Evolutionary conservation across 345 rosid species (phyloP).

Genomic region (Pugionium dolabratum): DNA sequence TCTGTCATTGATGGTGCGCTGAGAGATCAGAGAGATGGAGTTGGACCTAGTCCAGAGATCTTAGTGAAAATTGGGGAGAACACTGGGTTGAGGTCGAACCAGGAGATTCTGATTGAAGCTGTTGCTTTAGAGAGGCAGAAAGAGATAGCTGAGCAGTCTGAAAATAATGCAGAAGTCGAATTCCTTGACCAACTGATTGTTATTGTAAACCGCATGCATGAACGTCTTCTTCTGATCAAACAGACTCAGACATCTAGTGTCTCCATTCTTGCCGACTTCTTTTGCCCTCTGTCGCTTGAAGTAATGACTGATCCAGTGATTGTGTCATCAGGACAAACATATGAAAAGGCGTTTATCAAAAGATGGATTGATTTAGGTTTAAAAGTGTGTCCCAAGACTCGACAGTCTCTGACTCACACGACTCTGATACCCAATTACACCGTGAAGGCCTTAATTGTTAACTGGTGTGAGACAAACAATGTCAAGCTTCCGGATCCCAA

Average conservation of each 20-base stretch:
- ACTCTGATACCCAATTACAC: constrained; percentile 94
- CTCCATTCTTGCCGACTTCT: constrained; percentile 92
- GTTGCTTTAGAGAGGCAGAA: constrained; percentile 94
- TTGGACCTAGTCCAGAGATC: constrained; percentile 65
- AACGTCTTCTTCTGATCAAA: constrained; percentile 66
- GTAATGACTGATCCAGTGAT: constrained; percentile 98
- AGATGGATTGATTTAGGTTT: constrained; percentile 94
- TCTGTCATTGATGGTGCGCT: constrained; percentile 62
- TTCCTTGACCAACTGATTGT: constrained; percentile 69
- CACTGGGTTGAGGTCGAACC: constrained; percentile 81
- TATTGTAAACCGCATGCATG: constrained; percentile 70
- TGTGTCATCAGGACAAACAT: constrained; percentile 93
- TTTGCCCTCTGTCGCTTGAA: constrained; percentile 94
- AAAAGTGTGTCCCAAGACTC: constrained; percentile 93
- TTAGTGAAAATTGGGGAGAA: constrained; percentile 68
- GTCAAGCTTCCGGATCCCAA: constrained; percentile 82
- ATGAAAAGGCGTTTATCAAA: constrained; percentile 84
- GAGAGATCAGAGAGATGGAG: constrained; percentile 58
- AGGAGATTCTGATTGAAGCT: constrained; percentile 86
- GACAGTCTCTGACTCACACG: constrained; percentile 71
- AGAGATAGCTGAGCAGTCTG: constrained; percentile 89
- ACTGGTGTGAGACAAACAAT: constrained; percentile 91
- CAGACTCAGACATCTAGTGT: constrained; percentile 77
- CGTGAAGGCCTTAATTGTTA: constrained; percentile 87
- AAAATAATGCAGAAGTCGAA: constrained; percentile 72